Evolutionary conservation across 78 protist genomes (phyloP), one percentile per base, ranked within the genome.

Genomic region (Ministeria vibrans): DNA sequence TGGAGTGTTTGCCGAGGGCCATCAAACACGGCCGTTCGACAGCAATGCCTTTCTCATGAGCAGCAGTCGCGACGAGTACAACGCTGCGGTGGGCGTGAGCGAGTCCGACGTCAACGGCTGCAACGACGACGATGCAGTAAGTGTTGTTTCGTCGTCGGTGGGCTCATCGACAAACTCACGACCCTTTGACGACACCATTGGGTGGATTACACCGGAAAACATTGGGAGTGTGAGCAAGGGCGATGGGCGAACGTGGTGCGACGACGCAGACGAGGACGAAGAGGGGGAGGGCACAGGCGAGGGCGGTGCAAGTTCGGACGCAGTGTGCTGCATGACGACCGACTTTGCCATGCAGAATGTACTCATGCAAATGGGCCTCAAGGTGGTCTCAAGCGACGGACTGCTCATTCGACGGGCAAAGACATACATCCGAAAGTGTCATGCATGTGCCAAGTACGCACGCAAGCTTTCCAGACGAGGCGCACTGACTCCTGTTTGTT

Each of bases 171-270:
- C n/a, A n/a, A n/a, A n/a, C n/a, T n/a, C n/a, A n/a, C n/a, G n/a
- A n/a, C n/a, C 32, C 62, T 53, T 63, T 9, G 91, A 30, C 25
- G 94, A 91, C 46, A 79, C 80, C 34, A 92, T 69, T 28, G 92
- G 88, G 34, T 92, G 96, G 96, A 89, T 92, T 59, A 92, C 93
- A 3, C 90, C 92, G 30, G 90, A 78, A 53, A 92, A 92, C 78
- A 38, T 89, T 44, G 34, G 59, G 9, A 20, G 38, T 3, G 62
- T 43, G 22, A 63, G 34, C 71, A 7, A 63, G 7, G n/a, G 13
- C 34, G 43, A 7, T 27, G 43, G 34, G 34, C 71, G 41, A 15
- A 9, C 9, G n/a, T 49, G 55, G 55, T 15, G 55, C 55, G 15
- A 15, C 55, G n/a, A 49, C 55, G n/a, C n/a, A 49, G 55, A 20